Evolutionary conservation across 1,284 basidiomycete species (phyloP).

Genomic region (Bondarzewia mesenterica): DNA sequence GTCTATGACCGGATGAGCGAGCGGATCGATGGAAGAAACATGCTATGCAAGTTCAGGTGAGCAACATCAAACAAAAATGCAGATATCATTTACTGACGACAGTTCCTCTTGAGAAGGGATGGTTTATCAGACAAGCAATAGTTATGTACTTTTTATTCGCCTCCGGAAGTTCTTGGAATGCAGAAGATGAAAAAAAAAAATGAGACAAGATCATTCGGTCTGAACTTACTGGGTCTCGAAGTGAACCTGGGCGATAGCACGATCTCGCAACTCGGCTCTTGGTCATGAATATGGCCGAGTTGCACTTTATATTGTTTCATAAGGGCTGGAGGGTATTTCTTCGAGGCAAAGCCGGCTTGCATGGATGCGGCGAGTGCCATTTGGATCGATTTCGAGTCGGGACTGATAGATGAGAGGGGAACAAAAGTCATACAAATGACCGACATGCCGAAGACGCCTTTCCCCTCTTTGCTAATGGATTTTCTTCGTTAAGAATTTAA

Average conservation of each 20-base stretch:
- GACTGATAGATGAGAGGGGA: slow-evolving; percentile 11
- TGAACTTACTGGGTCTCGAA: slow-evolving; percentile 6
- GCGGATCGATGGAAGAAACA: slow-evolving; percentile 8
- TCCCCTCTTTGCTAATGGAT: too few species aligned
- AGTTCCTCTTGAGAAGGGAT: slow-evolving; percentile 10
- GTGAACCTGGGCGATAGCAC: slow-evolving; percentile 7
- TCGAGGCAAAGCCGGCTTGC: slow-evolving; percentile 5
- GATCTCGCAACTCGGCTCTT: slow-evolving; percentile 14
- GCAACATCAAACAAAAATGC: too few species aligned
- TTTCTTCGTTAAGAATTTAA: too few species aligned
- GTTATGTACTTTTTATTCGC: slow-evolving; percentile 7
- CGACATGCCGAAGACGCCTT: too few species aligned
- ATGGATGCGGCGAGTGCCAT: slow-evolving; percentile 10
- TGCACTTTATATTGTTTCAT: slow-evolving; percentile 20
- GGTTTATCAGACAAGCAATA: slow-evolving; percentile 2
- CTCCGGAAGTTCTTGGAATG: slow-evolving; percentile 3
- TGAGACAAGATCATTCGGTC: background rate
- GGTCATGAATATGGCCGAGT: slow-evolving; percentile 14
- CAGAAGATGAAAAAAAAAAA: background rate
- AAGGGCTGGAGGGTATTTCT: slow-evolving; percentile 10
- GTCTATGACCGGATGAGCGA: slow-evolving; percentile 7
- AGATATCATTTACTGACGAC: slow-evolving; percentile 6
- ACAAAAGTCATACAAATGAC: too few species aligned
- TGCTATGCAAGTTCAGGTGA: slow-evolving; percentile 7
- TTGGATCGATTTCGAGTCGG: slow-evolving; percentile 8